phyloP scores from a whole-genome alignment of 257 asterid genomes.

The Fraxinus quadrangulata region DNA sequence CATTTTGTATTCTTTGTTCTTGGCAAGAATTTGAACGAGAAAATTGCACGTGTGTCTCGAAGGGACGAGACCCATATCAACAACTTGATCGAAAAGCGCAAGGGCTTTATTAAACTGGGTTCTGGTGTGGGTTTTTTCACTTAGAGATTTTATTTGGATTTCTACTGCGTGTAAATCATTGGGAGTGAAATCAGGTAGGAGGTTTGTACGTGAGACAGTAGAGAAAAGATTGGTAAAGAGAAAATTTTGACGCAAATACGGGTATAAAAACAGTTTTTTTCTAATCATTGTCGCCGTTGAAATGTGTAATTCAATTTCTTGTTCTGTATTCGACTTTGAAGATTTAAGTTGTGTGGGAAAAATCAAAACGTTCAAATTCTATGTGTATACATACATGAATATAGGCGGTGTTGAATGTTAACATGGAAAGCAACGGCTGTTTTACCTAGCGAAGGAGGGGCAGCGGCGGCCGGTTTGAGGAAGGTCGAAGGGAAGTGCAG shows the following conservation, averaged over 20 bases:
- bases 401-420: background rate
- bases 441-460: background rate
- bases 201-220: constrained; percentile 20
- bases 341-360: background rate
- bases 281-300: constrained; percentile 12
- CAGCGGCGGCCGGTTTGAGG: background rate
- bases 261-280: constrained; percentile 27
- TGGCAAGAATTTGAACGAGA: constrained; percentile 55
- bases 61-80: constrained; percentile 48
- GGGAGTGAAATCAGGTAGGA: constrained; percentile 12
- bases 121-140: constrained; percentile 36
- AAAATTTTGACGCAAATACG: constrained; percentile 18
- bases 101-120: constrained; percentile 36
- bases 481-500: too few relatives aligned
- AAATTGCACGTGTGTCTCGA: constrained; percentile 39
- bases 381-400: background rate
- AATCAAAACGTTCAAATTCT: background rate
- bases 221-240: constrained; percentile 21
- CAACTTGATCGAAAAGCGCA: constrained; percentile 39
- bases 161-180: constrained; percentile 36
- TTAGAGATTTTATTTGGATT: constrained; percentile 42
- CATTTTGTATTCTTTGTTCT: constrained; percentile 50
- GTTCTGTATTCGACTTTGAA: background rate
- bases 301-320: background rate
- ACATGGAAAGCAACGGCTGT: background rate